A percentile compares a stretch with the other conserved stretches of the same genome.
Evolutionary conservation across 2,329 filamentous ascomycete species (phyloP).

Genomic region (Hypomyces rosellus): DNA sequence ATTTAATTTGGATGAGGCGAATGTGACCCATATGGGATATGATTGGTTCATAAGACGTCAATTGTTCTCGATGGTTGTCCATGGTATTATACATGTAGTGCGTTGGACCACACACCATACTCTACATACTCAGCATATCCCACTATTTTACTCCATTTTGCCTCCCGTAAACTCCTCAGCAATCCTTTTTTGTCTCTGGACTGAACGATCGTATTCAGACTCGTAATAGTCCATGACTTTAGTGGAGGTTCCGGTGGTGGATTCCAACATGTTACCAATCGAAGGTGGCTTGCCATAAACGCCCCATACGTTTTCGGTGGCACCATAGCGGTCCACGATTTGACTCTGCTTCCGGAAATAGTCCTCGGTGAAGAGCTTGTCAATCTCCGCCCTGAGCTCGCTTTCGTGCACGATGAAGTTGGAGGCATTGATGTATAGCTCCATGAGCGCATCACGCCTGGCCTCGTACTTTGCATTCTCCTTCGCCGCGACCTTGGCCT

Average conservation of each 20-base stretch:
- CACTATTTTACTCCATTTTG: slow-evolving; percentile 40
- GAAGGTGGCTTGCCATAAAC: slow-evolving; percentile 39
- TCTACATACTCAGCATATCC: slow-evolving; percentile 16
- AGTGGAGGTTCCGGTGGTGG: slow-evolving; percentile 26
- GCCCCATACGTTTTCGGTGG: slow-evolving; percentile 48
- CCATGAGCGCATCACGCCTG: slow-evolving; percentile 67
- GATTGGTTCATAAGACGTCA: slow-evolving; percentile 5
- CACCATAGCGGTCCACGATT: slow-evolving; percentile 24
- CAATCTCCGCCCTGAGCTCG: slow-evolving; percentile 68
- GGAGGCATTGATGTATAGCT: slow-evolving; percentile 82
- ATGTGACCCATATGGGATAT: not conserved
- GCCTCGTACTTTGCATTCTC: slow-evolving; percentile 45
- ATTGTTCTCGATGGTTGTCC: not conserved
- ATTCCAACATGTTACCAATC: slow-evolving; percentile 39
- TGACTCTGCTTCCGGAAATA: slow-evolving; percentile 39
- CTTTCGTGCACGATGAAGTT: slow-evolving; percentile 79
- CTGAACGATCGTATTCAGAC: slow-evolving; percentile 38
- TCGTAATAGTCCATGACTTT: slow-evolving; percentile 32
- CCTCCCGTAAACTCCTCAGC: slow-evolving; percentile 55
- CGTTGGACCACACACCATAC: slow-evolving; percentile 14
- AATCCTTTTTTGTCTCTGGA: slow-evolving; percentile 47
- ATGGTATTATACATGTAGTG: slow-evolving; percentile 18
- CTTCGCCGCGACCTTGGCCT: slow-evolving; percentile 37
- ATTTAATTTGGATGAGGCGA: no score
- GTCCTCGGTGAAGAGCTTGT: slow-evolving; percentile 66